Base-by-base conservation (phyloP, 73 alveolate species). In the Stentor coeruleus region DNA sequence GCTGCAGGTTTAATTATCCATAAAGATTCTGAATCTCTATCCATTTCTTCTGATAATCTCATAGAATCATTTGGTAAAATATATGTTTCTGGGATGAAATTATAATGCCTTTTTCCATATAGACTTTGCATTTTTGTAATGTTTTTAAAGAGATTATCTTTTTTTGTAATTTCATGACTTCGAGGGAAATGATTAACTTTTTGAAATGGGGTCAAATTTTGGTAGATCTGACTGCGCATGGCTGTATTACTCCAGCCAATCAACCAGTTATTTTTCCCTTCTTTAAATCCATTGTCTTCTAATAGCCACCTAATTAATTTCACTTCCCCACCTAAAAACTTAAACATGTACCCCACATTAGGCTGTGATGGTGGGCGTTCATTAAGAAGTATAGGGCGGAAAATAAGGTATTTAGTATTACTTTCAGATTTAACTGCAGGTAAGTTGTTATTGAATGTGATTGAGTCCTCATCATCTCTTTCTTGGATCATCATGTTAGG, bases 1-100 rank as follows among this genome's bases (percentile, higher is more conserved):
- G 95, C 98, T 58, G 92, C 89, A 0, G 98, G 98, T 59, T 93
- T 93, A 26, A 91, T 89, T 26, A 93, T 93, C 86, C 94, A 91
- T 76, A 82, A 42, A n/a, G 38, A 15, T 36, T 74, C 84, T 75
- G 79, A 74, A 3, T 77, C 82, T 33, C 82, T 76, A 73, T 79
- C 83, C 86, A 89, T 91, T 84, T 93, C 91, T 20, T 81, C 42
- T 41, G 59, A 66, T 82, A 96, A 91, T 77, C 91, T 79, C 72
- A 93, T 92, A 72, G 86, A 80, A 42, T 93, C 98, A 39, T 92
- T 58, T 3, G 98, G 98, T 36, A 87, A 77, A 20, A 83, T 38
- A 81, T 59, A 93, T 1, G 98, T 93, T 35, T 89, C 83, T 36
- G 98, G 98, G 15, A 87, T 66, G 75, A 91, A 92, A 74, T 90